Evolutionary conservation across 176 grass and related monocot genomes (phyloP).

Genomic region (Carex scoparia): DNA sequence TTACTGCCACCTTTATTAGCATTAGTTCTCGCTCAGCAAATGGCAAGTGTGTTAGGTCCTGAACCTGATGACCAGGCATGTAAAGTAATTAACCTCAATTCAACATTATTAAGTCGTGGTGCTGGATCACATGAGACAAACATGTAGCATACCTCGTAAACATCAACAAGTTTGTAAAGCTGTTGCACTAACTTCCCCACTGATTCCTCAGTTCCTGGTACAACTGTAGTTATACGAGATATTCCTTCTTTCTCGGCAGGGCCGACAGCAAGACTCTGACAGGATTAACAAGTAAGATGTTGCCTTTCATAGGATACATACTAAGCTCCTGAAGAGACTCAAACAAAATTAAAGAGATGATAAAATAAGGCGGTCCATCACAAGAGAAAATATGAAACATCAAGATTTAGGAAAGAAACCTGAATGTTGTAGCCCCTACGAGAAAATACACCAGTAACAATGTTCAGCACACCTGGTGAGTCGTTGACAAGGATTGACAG

Average conservation of each 20-base stretch:
- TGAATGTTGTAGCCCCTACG: constrained; percentile 99
- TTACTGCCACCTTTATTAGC: constrained; percentile 92
- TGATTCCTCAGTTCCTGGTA: constrained; percentile 80
- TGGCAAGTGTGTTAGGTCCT: constrained; percentile 71
- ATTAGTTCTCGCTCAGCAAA: constrained; percentile 95
- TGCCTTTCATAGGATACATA: constrained; percentile 11
- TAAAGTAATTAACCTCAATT: not conserved
- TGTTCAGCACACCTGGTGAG: constrained; percentile 85
- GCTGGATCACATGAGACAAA: not conserved
- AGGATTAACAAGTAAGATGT: constrained; percentile 6
- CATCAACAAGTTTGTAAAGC: constrained; percentile 92
- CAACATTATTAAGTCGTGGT: not conserved
- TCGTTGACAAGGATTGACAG: constrained; percentile 91
- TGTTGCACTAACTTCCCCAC: constrained; percentile 74
- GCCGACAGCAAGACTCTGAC: constrained; percentile 94
- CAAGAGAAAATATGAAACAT: not conserved
- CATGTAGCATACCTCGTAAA: constrained; percentile 50
- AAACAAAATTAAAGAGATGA: not conserved
- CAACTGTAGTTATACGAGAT: constrained; percentile 91
- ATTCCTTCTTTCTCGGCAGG: constrained; percentile 64
- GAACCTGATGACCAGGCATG: constrained; percentile 40
- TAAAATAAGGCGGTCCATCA: not conserved
- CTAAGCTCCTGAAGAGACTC: not conserved
- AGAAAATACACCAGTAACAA: constrained; percentile 89
- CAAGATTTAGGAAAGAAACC: constrained; percentile 34